Conservation (phyloP, 164 flowering plant species). For the Warburgia ugandensis region DNA sequence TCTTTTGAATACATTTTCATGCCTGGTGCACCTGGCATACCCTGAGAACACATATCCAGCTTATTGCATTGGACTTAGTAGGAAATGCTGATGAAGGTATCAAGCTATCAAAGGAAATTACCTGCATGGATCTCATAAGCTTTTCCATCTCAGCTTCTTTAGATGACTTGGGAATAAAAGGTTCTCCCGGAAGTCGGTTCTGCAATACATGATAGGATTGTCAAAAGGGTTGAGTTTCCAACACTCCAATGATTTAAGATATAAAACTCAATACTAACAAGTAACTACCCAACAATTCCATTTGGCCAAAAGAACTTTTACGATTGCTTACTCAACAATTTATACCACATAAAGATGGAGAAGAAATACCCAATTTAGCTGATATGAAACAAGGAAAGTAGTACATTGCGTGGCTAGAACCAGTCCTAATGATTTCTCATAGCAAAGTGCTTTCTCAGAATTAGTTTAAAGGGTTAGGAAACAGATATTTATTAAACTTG, state of each 20-base stretch:
- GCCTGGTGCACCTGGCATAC: conserved; percentile 91
- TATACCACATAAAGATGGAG: neutral
- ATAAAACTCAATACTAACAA: too few species aligned
- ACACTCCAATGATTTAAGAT: neutral
- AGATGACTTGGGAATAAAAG: conserved; percentile 65
- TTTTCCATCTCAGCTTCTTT: conserved; percentile 96
- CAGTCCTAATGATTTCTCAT: too few species aligned
- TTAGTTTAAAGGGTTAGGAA: too few species aligned
- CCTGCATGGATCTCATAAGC: conserved; percentile 84
- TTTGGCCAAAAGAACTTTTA: too few species aligned
- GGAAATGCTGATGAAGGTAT: neutral
- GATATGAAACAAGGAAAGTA: too few species aligned
- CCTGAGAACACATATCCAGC: conserved; percentile 32
- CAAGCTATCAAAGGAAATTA: conserved; percentile 11
- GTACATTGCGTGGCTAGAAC: too few species aligned
- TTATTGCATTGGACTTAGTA: neutral
- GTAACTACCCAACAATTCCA: too few species aligned
- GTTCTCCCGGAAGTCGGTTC: conserved; percentile 82
- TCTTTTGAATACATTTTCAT: conserved; percentile 97
- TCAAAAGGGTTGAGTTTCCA: neutral
- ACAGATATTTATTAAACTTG: too few species aligned
- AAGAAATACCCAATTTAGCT: neutral
- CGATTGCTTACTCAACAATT: too few species aligned
- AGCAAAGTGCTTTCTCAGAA: too few species aligned
- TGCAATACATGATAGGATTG: conserved; percentile 18